Conservation (phyloP, 2,329 filamentous ascomycete genomes). For the Fulvia fulva region DNA sequence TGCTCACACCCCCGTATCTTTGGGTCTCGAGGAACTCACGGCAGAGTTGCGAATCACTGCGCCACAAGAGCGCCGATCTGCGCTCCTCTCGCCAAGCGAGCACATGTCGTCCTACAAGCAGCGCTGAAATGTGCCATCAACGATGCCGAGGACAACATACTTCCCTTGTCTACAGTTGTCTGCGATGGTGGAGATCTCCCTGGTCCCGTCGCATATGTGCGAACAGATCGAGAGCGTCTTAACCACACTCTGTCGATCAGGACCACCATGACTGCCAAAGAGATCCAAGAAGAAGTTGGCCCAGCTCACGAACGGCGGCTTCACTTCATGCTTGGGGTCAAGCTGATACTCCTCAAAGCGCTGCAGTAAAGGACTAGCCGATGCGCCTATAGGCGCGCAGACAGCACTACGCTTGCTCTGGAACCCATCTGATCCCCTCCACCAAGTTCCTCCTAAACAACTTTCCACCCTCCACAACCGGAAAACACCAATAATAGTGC, state of each 20-base stretch:
- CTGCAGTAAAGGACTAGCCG: no score
- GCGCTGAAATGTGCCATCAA: no score
- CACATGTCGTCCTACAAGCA: no score
- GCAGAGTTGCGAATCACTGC: background rate
- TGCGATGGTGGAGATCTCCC: background rate
- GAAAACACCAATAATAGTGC: conserved; percentile 31
- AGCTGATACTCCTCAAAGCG: no score
- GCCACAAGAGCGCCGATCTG: background rate
- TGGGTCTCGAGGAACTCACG: background rate
- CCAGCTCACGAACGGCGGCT: no score
- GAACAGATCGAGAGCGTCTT: background rate
- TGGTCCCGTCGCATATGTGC: background rate
- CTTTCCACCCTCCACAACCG: background rate
- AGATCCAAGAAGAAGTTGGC: background rate
- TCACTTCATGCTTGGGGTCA: no score
- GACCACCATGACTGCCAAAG: background rate
- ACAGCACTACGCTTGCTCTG: no score
- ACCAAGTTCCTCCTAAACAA: background rate
- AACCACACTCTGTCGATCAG: background rate
- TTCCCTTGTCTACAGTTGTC: background rate
- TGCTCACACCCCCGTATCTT: no score
- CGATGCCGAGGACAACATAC: background rate
- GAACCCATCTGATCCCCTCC: no score
- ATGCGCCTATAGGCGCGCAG: no score
- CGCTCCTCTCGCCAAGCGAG: no score